These are phyloP conservation scores for Xylaria intraflava DNA, from an alignment of 495 filamentous ascomycete species.

Conservation along the genomic window DNA sequence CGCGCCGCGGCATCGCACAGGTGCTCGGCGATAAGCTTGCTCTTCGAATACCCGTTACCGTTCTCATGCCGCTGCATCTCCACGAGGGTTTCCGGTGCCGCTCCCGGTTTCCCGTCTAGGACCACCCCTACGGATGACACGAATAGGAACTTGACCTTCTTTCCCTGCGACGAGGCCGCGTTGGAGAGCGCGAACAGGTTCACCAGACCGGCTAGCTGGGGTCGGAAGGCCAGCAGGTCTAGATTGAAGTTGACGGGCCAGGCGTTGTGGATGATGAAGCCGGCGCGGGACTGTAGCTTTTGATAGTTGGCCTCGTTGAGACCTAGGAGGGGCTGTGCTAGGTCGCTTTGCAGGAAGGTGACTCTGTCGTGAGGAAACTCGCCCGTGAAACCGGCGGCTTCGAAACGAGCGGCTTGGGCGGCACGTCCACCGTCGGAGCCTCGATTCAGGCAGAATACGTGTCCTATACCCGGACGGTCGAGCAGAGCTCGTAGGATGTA, in stretches of 20 bases:
- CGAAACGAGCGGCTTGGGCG: slow-evolving; percentile 1
- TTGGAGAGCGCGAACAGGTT: slow-evolving; percentile 23
- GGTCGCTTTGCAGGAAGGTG: slow-evolving; percentile 12
- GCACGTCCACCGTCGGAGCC: neutral
- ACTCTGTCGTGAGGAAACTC: neutral
- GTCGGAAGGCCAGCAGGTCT: slow-evolving; percentile 25
- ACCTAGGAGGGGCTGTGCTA: slow-evolving; percentile 21
- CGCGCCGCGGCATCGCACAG: slow-evolving; percentile 16
- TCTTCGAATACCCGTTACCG: slow-evolving; percentile 22
- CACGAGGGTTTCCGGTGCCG: slow-evolving; percentile 9
- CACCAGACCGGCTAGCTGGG: slow-evolving; percentile 19
- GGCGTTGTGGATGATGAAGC: slow-evolving; percentile 28
- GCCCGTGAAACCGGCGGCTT: slow-evolving; percentile 1
- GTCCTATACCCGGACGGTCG: neutral
- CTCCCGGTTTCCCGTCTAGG: slow-evolving; percentile 23
- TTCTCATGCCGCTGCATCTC: slow-evolving; percentile 12
- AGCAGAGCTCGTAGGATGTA: slow-evolving; percentile 6
- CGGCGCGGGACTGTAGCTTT: slow-evolving; percentile 7
- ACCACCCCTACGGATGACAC: slow-evolving; percentile 9
- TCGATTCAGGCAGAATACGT: slow-evolving; percentile 9
- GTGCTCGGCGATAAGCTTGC: slow-evolving; percentile 21
- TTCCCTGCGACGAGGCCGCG: too few relatives aligned
- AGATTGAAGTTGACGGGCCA: slow-evolving; percentile 36
- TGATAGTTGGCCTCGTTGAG: slow-evolving; percentile 17
- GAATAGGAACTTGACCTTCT: too few relatives aligned